These are phyloP conservation scores for Exobasidium rhododendri DNA, from an alignment of 1,284 basidiomycete genomes.

Conservation along the genomic window DNA sequence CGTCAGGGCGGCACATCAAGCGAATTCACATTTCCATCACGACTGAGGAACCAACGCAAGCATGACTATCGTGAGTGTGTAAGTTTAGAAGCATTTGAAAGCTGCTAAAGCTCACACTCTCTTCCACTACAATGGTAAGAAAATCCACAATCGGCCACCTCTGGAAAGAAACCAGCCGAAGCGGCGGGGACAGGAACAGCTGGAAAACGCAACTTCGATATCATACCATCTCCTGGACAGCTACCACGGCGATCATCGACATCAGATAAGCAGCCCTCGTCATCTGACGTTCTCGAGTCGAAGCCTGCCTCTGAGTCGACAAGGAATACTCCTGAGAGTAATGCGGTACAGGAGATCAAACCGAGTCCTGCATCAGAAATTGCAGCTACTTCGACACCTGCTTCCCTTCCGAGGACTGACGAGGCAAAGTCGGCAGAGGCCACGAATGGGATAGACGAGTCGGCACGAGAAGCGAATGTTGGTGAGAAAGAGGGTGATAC, in stretches of 20 bases:
- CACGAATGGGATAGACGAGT: not conserved
- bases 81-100: no score
- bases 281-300: not conserved
- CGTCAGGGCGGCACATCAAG: constrained; percentile 23
- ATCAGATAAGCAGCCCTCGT: not conserved
- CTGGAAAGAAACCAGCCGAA: constrained; percentile 31
- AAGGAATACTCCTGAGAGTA: not conserved
- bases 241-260: not conserved
- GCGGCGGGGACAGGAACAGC: constrained; percentile 43
- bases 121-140: constrained; percentile 5
- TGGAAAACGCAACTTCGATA: constrained; percentile 38
- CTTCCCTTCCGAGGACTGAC: no score
- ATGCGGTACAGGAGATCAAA: not conserved
- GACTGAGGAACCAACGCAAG: constrained; percentile 43
- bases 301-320: not conserved
- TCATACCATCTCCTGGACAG: not conserved
- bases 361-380: not conserved
- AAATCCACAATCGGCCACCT: constrained; percentile 42
- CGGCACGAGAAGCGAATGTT: not conserved
- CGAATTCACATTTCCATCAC: constrained; percentile 40
- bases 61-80: constrained; percentile 32
- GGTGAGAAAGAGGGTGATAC: not conserved
- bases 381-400: no score
- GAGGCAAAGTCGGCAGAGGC: not conserved
- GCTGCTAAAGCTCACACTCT: not conserved